Base-by-base conservation (phyloP, 805 yeast genomes). In the Ogataea ganodermae region DNA sequence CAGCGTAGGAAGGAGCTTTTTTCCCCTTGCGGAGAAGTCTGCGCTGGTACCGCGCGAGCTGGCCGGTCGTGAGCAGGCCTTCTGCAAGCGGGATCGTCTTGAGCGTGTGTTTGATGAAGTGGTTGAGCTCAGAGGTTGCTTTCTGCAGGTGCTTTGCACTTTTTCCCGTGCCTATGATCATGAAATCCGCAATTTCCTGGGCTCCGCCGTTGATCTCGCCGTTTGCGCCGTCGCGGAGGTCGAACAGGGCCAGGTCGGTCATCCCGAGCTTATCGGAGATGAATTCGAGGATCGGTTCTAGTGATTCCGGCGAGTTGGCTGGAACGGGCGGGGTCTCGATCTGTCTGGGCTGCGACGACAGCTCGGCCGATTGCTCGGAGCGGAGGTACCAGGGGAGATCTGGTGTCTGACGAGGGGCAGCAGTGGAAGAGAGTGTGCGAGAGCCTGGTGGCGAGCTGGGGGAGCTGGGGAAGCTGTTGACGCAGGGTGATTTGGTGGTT, bases 141-240 rank as follows among this genome's bases (percentile, higher is more conserved):
- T 82, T 84, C 53, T 77, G 81, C 18, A 89, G 68, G 67, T 91
- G 98, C 51, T 79, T 83, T 31, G 81, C 78, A 24, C 91, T 81
- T 62, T 83, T 85, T 3, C 96, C 96, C 0, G 94, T 79, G 16
- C 84, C 78, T 0, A 92, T 68, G 4, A 92, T 68, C 75, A 83
- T 76, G 47, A 78, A 74, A 46, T 75, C 72, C 8, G 76, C 69
- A 18, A 72, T 14, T 70, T 59, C 51, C 56, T 69, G 49, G 10
- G 67, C 66, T 18, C 70, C 67, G 39, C 61, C 67, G 38, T 55
- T 58, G 23, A 50, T 49, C 16, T 51, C 43, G 4, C 36, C 44
- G 2, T 59, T 65, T 8, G 67, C 63, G 5, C 66, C 63, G 20
- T 71, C 61, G 28, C 84, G 70, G 49, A 86, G 67, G 59, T 91